These are phyloP conservation scores for Mrakia frigida DNA, from an alignment of 768 basidiomycete genomes.

Conservation along the genomic window DNA sequence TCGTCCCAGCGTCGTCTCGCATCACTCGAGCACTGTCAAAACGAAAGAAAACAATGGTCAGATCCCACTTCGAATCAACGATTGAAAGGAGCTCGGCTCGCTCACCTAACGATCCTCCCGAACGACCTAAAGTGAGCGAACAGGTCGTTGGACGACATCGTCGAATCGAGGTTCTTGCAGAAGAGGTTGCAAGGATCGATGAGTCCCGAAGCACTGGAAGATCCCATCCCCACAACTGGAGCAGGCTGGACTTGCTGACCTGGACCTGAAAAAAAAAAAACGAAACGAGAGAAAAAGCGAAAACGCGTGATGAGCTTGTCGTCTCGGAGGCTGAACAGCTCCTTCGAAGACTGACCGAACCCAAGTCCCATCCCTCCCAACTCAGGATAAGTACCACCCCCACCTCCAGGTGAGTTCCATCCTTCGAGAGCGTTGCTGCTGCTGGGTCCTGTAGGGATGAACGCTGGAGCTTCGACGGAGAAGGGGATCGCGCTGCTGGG, in stretches of 20 bases:
- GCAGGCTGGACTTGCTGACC: conserved; percentile 86
- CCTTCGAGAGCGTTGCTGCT: not conserved
- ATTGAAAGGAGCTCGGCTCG: not conserved
- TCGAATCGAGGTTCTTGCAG: conserved; percentile 79
- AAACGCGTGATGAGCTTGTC: not conserved
- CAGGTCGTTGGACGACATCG: conserved; percentile 77
- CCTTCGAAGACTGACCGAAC: not conserved
- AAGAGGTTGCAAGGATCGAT: conserved; percentile 88
- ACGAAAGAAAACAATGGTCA: too few relatives aligned
- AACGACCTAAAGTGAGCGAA: conserved; percentile 67
- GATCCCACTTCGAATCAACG: too few relatives aligned
- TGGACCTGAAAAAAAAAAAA: conserved; percentile 49
- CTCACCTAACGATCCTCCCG: conserved; percentile 80
- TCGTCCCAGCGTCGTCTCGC: conserved; percentile 74
- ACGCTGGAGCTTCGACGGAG: not conserved
- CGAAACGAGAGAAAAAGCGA: not conserved
- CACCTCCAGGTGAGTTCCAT: not conserved
- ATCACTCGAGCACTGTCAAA: conserved; percentile 76
- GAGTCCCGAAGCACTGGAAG: conserved; percentile 73
- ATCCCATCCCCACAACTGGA: conserved; percentile 67
- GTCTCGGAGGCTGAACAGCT: not conserved
- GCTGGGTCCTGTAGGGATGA: conserved; percentile 3
- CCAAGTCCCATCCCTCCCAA: not conserved
- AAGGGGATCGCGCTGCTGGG: not conserved
- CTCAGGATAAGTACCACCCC: not conserved